These are phyloP conservation scores for Cyclotella choctawhatcheeana DNA, from an alignment of 108 stramenopile species.

Conservation along the genomic window DNA sequence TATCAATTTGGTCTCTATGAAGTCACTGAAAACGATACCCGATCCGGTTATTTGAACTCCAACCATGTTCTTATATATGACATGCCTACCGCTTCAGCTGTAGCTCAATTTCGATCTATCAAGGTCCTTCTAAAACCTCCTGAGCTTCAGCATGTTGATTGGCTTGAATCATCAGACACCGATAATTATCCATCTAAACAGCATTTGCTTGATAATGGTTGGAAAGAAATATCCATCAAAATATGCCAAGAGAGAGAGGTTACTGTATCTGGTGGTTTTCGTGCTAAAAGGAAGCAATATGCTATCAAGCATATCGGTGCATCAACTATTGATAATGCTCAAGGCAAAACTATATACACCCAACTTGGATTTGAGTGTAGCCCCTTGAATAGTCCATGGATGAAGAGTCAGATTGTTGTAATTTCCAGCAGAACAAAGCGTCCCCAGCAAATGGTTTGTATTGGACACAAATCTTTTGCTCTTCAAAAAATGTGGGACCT, in stretches of 20 bases:
- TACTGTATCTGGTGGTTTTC: not conserved
- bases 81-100: not conserved
- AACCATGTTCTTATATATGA: not conserved
- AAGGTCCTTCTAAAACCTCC: not conserved
- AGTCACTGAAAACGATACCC: not conserved
- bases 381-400: not conserved
- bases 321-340: not conserved
- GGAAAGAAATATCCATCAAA: not conserved
- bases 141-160: not conserved
- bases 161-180: not conserved
- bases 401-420: not conserved
- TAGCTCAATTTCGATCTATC: not conserved
- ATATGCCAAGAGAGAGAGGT: not conserved
- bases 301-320: not conserved
- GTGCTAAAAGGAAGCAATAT: not conserved
- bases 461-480: not conserved
- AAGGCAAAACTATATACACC: not conserved
- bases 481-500: not conserved
- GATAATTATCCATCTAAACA: not conserved
- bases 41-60: not conserved
- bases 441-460: not conserved
- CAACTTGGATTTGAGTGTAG: not conserved
- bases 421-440: not conserved
- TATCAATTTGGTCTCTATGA: not conserved
- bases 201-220: not conserved